Conservation (phyloP, 1,284 basidiomycete species). For the Pascua sp. region DNA sequence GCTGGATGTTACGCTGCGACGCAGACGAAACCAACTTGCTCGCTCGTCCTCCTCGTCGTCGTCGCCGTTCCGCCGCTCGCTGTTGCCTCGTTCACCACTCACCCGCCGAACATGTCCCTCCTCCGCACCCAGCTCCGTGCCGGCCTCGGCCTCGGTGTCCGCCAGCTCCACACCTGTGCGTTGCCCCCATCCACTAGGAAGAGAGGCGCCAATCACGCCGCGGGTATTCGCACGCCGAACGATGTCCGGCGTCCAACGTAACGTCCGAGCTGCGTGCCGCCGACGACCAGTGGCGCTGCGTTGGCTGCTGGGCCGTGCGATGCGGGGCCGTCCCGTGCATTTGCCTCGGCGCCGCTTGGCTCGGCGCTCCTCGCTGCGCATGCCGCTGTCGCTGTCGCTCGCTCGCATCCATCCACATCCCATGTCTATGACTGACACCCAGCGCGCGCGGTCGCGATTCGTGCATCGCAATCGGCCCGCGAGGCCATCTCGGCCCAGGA, state of each 20-base stretch:
- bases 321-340: too few species aligned
- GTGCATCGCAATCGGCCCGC: slow-evolving; percentile 27
- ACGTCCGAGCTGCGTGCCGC: too few species aligned
- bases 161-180: slow-evolving; percentile 40
- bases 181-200: background rate
- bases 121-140: slow-evolving; percentile 30
- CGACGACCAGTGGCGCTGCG: too few species aligned
- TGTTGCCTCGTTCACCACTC: slow-evolving; percentile 8
- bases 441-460: slow-evolving; percentile 39
- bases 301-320: background rate
- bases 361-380: background rate
- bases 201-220: too few species aligned
- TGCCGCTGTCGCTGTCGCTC: background rate
- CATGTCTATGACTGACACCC: slow-evolving; percentile 3
- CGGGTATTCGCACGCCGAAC: background rate
- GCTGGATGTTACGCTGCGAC: too few species aligned
- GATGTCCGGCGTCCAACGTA: background rate
- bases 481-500: slow-evolving; percentile 36
- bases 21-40: too few species aligned
- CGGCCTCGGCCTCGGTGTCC: slow-evolving; percentile 34
- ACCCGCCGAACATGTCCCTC: slow-evolving; percentile 32
- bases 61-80: background rate
- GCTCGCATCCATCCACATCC: background rate
- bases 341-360: background rate
- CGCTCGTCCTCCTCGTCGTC: background rate